These are phyloP conservation scores for Lagenidium sp. DNA, from an alignment of 352 stramenopile genomes.

Conservation along the genomic window DNA sequence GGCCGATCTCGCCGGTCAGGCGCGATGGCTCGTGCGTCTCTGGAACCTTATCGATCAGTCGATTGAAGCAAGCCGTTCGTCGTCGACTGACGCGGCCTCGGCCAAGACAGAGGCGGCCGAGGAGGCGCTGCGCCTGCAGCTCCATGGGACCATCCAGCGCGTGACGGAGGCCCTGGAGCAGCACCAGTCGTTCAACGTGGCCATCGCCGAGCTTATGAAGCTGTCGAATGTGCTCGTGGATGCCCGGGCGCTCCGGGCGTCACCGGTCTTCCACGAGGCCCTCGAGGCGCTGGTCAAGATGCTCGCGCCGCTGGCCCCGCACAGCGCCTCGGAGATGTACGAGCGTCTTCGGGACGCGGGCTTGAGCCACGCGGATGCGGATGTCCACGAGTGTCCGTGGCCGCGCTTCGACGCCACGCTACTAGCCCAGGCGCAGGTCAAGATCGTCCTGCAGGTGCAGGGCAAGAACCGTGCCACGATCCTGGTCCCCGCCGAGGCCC, in stretches of 20 bases:
- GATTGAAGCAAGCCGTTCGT: conserved; percentile 7
- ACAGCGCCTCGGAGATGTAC: conserved; percentile 78
- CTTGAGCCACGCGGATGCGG: conserved; percentile 17
- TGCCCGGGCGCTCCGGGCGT: conserved; percentile 22
- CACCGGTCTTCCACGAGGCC: conserved; percentile 35
- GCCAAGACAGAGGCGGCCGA: conserved; percentile 12
- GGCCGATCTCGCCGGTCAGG: conserved; percentile 71
- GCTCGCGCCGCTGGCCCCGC: conserved; percentile 68
- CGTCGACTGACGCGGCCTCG: not conserved
- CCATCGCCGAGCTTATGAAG: conserved; percentile 89
- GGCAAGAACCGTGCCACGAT: conserved; percentile 71
- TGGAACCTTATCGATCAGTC: conserved; percentile 63
- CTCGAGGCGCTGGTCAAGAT: conserved; percentile 64
- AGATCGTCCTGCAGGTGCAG: conserved; percentile 77
- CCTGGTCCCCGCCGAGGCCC: conserved; percentile 35
- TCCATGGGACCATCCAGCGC: conserved; percentile 76
- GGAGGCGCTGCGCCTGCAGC: conserved; percentile 37
- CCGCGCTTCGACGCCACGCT: conserved; percentile 42
- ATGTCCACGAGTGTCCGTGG: conserved; percentile 55
- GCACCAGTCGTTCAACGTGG: conserved; percentile 84
- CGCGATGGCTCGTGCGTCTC: conserved; percentile 73
- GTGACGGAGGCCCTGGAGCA: conserved; percentile 70
- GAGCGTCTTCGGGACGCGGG: conserved; percentile 26
- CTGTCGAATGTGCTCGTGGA: conserved; percentile 76
- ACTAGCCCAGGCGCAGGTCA: conserved; percentile 60